Percentiles rank a stretch among this genome's conserved stretches.
phyloP scores from a whole-genome alignment of 352 stramenopile genomes.

The Thalassiosira hispida region DNA sequence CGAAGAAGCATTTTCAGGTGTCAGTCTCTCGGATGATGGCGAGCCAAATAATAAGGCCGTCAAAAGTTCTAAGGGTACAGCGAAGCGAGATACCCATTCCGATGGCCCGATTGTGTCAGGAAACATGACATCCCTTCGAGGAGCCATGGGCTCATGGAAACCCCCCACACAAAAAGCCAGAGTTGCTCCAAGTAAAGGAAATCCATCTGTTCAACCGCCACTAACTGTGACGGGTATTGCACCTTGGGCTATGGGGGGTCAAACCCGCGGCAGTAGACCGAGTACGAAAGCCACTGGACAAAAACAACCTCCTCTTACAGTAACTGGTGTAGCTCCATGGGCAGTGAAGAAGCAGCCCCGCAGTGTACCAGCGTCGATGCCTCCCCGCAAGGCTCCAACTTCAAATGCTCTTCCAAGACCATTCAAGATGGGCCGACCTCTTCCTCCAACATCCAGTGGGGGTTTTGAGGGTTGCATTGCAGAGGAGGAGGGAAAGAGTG shows the following conservation, averaged over 20 bases:
- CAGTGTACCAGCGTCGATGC: not conserved
- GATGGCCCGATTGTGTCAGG: conserved; percentile 1
- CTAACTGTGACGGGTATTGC: conserved; percentile 84
- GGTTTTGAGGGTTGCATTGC: not conserved
- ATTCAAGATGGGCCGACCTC: conserved; percentile 9
- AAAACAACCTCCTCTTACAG: conserved; percentile 65
- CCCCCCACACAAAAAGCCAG: conserved; percentile 40
- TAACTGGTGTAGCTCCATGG: conserved; percentile 86
- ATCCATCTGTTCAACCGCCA: conserved; percentile 55
- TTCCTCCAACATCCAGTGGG: not conserved
- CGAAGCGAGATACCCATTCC: conserved; percentile 20
- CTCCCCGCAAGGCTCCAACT: not conserved
- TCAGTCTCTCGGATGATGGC: conserved; percentile 4
- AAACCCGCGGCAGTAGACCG: not conserved
- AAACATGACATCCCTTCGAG: conserved; percentile 56
- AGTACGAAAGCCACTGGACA: conserved; percentile 1
- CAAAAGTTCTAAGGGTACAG: conserved; percentile 14
- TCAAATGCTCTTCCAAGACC: conserved; percentile 13
- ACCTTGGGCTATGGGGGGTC: conserved; percentile 74
- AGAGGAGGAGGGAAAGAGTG: conserved; percentile 11
- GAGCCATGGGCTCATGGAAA: conserved; percentile 67
- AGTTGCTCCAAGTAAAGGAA: not conserved
- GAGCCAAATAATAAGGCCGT: not conserved
- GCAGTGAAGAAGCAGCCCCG: conserved; percentile 38
- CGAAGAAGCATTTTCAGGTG: conserved; percentile 38